phyloP scores from a whole-genome alignment of 768 basidiomycete genomes.

The Psilocybe azurescens region DNA sequence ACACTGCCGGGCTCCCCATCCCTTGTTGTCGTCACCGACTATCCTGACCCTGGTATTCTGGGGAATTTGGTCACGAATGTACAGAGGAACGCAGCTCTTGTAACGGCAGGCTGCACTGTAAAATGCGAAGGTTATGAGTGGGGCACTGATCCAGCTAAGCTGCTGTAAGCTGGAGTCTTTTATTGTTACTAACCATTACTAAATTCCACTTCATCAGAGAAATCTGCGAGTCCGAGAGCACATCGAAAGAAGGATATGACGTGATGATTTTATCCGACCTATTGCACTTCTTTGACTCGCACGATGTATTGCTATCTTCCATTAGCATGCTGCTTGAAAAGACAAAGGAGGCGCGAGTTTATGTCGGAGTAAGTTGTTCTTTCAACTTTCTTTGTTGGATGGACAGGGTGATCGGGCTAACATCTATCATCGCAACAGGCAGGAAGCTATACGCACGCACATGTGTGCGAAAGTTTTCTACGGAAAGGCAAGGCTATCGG shows the following conservation, averaged over 20 bases:
- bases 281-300: conserved; percentile 69
- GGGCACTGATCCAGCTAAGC: conserved; percentile 52
- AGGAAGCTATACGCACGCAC: conserved; percentile 62
- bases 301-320: conserved; percentile 59
- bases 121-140: conserved; percentile 63
- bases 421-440: conserved; percentile 33
- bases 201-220: neutral
- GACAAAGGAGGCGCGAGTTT: conserved; percentile 45
- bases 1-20: conserved; percentile 49
- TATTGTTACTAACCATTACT: neutral
- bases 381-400: neutral
- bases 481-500: conserved; percentile 41
- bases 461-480: conserved; percentile 62
- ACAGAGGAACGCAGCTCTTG: conserved; percentile 46
- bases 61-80: conserved; percentile 62
- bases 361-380: conserved; percentile 53
- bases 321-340: conserved; percentile 52
- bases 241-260: conserved; percentile 47
- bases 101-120: conserved; percentile 46
- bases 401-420: too few species aligned
- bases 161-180: conserved; percentile 47
- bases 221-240: neutral
- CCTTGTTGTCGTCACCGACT: conserved; percentile 68
- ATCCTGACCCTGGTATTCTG: conserved; percentile 67
- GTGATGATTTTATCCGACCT: conserved; percentile 73